Conservation (phyloP, 257 asterid genomes). For the Cynanchum wilfordii region DNA sequence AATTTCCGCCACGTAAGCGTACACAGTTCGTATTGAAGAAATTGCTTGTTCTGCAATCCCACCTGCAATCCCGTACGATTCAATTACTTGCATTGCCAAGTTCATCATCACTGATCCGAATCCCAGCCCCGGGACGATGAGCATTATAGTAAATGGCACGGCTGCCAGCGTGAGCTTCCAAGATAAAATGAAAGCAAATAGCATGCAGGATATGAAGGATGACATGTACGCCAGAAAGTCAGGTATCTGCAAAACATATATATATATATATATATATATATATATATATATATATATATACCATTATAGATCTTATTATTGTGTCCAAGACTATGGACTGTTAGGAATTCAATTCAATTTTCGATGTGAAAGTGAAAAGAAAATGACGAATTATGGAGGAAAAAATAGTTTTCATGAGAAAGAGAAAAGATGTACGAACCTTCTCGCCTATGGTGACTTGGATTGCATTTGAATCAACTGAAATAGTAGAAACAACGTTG, state of each 20-base stretch:
- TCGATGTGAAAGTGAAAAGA: no score
- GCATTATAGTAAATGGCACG: slow-evolving; percentile 64
- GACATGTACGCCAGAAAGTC: slow-evolving; percentile 74
- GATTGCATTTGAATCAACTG: slow-evolving; percentile 62
- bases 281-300: no score
- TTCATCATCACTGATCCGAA: slow-evolving; percentile 74
- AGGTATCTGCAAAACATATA: slow-evolving; percentile 42
- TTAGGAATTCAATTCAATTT: no score
- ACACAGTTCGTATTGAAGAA: slow-evolving; percentile 59
- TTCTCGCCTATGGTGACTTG: slow-evolving; percentile 76
- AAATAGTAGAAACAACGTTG: slow-evolving; percentile 64
- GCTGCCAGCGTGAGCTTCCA: slow-evolving; percentile 78
- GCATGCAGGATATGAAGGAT: slow-evolving; percentile 72
- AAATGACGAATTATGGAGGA: no score
- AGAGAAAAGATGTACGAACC: slow-evolving; percentile 24
- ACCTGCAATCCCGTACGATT: slow-evolving; percentile 63
- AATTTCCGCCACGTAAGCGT: slow-evolving; percentile 66
- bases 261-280: no score
- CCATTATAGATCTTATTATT: no score
- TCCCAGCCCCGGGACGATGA: slow-evolving; percentile 74
- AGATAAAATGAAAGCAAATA: slow-evolving; percentile 60
- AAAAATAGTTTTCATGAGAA: no score
- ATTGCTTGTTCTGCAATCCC: slow-evolving; percentile 79
- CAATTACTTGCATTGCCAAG: slow-evolving; percentile 52
- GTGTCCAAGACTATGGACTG: no score